Conservation (phyloP, 441 rosid species). For the Arabidopsis hybrid region DNA sequence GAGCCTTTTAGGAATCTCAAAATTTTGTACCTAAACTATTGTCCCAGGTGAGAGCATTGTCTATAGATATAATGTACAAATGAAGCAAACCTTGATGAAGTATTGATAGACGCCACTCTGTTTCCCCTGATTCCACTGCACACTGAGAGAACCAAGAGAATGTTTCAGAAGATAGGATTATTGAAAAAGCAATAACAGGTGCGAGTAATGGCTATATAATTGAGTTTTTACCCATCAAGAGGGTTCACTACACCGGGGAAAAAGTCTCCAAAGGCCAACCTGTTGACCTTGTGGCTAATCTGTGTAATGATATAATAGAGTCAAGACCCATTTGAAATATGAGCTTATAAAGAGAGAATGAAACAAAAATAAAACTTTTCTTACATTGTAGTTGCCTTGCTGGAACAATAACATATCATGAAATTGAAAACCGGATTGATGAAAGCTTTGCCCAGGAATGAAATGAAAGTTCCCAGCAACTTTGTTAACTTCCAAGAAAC, state of each 20-base stretch:
- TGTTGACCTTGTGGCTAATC: slow-evolving; percentile 90
- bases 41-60: not conserved
- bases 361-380: slow-evolving; percentile 30
- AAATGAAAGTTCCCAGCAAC: slow-evolving; percentile 98
- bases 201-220: not conserved
- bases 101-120: slow-evolving; percentile 95
- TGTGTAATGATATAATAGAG: slow-evolving; percentile 40
- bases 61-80: not conserved
- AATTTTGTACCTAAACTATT: not conserved
- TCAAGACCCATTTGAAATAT: slow-evolving; percentile 15
- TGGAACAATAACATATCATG: slow-evolving; percentile 87
- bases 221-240: slow-evolving; percentile 78
- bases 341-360: not conserved
- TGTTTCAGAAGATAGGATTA: slow-evolving; percentile 18
- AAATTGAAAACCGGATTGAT: slow-evolving; percentile 81
- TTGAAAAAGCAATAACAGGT: not conserved
- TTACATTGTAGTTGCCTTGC: slow-evolving; percentile 89
- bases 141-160: slow-evolving; percentile 49
- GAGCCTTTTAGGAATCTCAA: no score
- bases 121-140: slow-evolving; percentile 80
- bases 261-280: slow-evolving; percentile 87
- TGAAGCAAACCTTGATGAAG: slow-evolving; percentile 74
- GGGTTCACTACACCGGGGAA: slow-evolving; percentile 98
- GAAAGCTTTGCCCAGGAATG: slow-evolving; percentile 97
- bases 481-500: slow-evolving; percentile 93